Base-by-base conservation (phyloP, 371 early-diverging fungal genomes). In the Mucor circinelloides region DNA sequence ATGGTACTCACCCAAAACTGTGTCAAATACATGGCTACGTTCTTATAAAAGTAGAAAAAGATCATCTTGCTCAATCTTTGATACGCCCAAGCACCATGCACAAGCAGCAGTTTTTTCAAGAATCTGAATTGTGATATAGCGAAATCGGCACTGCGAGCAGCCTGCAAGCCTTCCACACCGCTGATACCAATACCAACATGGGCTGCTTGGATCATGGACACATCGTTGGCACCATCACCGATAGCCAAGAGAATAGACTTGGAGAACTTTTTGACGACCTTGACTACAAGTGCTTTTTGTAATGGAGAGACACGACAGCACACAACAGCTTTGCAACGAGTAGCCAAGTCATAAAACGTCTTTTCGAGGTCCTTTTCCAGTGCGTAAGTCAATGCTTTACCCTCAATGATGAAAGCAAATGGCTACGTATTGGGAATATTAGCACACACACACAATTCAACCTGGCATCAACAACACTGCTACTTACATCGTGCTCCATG, bases 141-240 rank as follows among this genome's bases (percentile, higher is more conserved):
- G 77, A 97, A 98, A 81, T 99, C 99, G 0, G 98, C 93, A 60
- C 95, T 91, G 25, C 98, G 89, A 4, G 97, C 94, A 6, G 99
- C 99, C 70, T 97, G 98, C 42, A 96, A 85, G 25, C 99, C 99
- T 78, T 99, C 99, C 65, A 94, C 89, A 34, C 99, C 99, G 64
- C 93, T 94, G 64, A 99, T 99, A 57, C 99, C 99, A 28, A 99
- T 90, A 63, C 94, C 93, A 0, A 99, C 96, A 75, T 98, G 96
- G 3, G 99, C 97, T 21, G 94, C 94, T 78, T 96, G 94, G 62
- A 99, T 94, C 99, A 99, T 99, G 46, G 93, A 89, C 10, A 99
- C 98, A 75, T 99, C 99, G 72, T 99, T 99, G 30, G 98, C 98
- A 48, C 99, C 99, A 79, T 99, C 99, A 55, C 99, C 99, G 58